phyloP scores from a whole-genome alignment of 768 basidiomycete genomes.

The Harrya chromipes region DNA sequence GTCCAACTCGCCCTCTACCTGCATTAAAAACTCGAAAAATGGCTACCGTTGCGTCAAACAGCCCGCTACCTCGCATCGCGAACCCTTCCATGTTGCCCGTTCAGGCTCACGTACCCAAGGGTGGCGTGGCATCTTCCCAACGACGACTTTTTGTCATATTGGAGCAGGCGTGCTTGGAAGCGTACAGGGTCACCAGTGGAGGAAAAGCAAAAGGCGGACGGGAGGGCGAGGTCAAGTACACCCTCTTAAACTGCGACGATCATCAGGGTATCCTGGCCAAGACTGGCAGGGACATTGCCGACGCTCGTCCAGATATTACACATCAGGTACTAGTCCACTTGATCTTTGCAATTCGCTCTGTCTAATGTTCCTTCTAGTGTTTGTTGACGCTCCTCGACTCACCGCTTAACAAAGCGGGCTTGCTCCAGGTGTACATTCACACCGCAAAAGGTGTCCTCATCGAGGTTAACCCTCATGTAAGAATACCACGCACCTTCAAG shows the following conservation, averaged over 20 bases:
- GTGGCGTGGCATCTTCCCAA: constrained; percentile 48
- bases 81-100: constrained; percentile 84
- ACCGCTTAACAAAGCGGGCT: constrained; percentile 94
- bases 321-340: constrained; percentile 76
- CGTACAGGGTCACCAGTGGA: constrained; percentile 77
- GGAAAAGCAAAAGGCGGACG: constrained; percentile 49
- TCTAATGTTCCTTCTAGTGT: constrained; percentile 57
- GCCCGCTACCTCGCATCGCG: constrained; percentile 46
- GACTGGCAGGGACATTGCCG: constrained; percentile 96
- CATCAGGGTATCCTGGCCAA: constrained; percentile 98
- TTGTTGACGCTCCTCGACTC: constrained; percentile 95
- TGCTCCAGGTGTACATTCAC: constrained; percentile 97
- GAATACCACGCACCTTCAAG: constrained; percentile 98
- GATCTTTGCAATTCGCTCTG: neutral
- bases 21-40: constrained; percentile 54
- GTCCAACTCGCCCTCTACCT: constrained; percentile 66
- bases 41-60: constrained; percentile 36
- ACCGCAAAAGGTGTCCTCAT: constrained; percentile 95
- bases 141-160: constrained; percentile 86
- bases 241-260: constrained; percentile 95
- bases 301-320: constrained; percentile 98
- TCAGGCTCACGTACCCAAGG: constrained; percentile 70
- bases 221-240: constrained; percentile 88
- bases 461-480: constrained; percentile 96
- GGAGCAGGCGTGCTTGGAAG: constrained; percentile 93